Conservation (phyloP, 768 basidiomycete genomes). For the Arthromyces matolae region DNA sequence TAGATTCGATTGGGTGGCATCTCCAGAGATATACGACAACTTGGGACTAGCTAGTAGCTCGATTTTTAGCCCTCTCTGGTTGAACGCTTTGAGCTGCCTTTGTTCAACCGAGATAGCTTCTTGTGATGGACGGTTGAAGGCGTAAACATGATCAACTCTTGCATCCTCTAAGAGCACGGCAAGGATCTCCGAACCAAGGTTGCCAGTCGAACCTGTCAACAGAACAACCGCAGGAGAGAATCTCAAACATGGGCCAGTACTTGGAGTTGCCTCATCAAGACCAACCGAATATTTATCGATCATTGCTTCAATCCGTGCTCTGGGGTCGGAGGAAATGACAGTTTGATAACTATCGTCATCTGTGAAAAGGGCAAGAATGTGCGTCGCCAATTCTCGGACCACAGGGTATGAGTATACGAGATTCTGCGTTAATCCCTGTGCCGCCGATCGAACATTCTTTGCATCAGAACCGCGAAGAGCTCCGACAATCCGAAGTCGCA, state of each 20-base stretch:
- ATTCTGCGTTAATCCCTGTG: too few species aligned
- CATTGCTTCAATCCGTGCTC: slow-evolving; percentile 27
- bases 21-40: slow-evolving; percentile 10
- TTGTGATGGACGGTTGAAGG: slow-evolving; percentile 23
- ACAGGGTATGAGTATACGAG: not conserved
- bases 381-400: not conserved
- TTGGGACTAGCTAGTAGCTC: not conserved
- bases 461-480: too few species aligned
- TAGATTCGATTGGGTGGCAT: slow-evolving; percentile 4
- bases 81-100: slow-evolving; percentile 8
- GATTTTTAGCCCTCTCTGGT: slow-evolving; percentile 8
- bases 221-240: slow-evolving; percentile 1
- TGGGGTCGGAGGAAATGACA: not conserved
- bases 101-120: not conserved
- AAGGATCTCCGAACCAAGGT: slow-evolving; percentile 19
- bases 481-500: slow-evolving; percentile 34
- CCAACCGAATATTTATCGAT: slow-evolving; percentile 31
- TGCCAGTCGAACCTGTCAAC: slow-evolving; percentile 25
- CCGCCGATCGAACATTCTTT: too few species aligned
- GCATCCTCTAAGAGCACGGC: slow-evolving; percentile 21
- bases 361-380: not conserved
- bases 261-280: slow-evolving; percentile 6
- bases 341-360: too few species aligned
- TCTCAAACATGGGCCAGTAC: not conserved
- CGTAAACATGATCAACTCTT: slow-evolving; percentile 37